Conservation (phyloP, 2,329 filamentous ascomycete species). For the Elsinoe necatrix region DNA sequence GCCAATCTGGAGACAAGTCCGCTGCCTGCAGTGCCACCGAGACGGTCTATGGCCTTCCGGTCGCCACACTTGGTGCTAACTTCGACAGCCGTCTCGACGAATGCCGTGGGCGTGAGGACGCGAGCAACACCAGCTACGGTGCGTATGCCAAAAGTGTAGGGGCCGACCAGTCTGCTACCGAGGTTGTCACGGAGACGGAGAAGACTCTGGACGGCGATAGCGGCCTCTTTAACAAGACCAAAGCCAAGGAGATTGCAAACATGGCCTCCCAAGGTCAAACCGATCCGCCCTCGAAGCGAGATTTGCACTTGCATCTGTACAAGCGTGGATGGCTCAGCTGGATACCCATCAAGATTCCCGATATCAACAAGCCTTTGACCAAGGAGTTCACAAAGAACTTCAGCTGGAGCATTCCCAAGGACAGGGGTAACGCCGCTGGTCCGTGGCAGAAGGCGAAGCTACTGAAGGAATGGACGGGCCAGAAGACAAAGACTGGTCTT, state of each 20-base stretch:
- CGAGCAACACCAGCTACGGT: background rate
- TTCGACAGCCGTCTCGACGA: slow-evolving; percentile 6
- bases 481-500: background rate
- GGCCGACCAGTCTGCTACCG: background rate
- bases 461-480: background rate
- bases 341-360: slow-evolving; percentile 1
- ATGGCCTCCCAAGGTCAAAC: background rate
- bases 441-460: background rate
- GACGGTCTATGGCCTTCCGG: background rate
- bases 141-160: background rate
- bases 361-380: background rate
- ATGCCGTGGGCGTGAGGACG: background rate
- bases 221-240: background rate
- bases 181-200: background rate
- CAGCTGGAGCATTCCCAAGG: background rate
- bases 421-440: background rate
- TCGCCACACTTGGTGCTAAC: background rate
- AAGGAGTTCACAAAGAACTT: slow-evolving; percentile 2
- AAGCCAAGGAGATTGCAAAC: background rate
- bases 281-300: background rate
- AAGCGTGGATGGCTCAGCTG: background rate
- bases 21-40: background rate
- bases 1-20: background rate
- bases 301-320: background rate
- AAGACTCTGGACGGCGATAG: background rate